Conservation (phyloP, 164 flowering plant genomes). For the Tinospora cordifolia region DNA sequence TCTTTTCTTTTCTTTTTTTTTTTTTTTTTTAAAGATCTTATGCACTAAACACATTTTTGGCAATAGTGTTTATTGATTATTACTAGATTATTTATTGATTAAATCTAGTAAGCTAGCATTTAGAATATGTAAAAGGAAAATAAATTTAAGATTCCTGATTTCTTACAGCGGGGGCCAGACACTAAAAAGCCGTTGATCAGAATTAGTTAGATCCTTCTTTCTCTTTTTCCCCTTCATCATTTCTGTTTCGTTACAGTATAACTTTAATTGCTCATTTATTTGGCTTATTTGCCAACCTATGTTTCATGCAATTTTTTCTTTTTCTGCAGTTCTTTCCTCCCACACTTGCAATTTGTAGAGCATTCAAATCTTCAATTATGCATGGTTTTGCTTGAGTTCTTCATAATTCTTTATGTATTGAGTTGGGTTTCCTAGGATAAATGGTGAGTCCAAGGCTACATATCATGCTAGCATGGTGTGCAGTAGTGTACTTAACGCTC, state of each 20-base stretch:
- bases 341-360: too few species aligned
- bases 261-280: slow-evolving; percentile 6
- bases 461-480: too few species aligned
- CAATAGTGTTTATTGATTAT: neutral
- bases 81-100: neutral
- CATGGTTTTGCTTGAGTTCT: too few species aligned
- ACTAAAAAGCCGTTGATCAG: neutral
- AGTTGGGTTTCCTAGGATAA: too few species aligned
- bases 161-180: neutral
- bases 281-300: slow-evolving; percentile 3
- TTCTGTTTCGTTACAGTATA: neutral
- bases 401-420: too few species aligned
- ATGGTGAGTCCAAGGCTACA: too few species aligned
- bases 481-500: too few species aligned
- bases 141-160: neutral
- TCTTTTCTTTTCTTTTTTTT: too few species aligned
- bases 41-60: neutral
- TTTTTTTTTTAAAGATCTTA: neutral
- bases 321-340: slow-evolving; percentile 11
- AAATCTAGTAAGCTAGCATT: neutral
- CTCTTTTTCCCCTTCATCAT: neutral
- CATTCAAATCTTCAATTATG: too few species aligned
- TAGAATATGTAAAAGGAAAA: neutral
- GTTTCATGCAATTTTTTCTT: slow-evolving; percentile 7
- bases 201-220: neutral